phyloP scores from a whole-genome alignment of 345 rosid species.

The Erodium maritimum region DNA sequence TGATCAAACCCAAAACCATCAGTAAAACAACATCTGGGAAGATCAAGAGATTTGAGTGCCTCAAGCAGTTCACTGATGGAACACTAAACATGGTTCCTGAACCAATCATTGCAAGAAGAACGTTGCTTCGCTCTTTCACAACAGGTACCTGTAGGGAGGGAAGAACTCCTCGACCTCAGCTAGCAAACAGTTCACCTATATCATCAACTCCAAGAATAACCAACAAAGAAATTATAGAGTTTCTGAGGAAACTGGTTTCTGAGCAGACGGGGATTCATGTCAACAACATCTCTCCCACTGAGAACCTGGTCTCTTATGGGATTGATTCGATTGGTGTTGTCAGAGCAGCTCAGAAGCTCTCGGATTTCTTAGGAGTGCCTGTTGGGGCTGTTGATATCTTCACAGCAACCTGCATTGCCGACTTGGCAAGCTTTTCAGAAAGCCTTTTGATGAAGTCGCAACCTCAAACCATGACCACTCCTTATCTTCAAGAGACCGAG shows the following conservation, averaged over 20 bases:
- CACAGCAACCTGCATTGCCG: conserved; percentile 51
- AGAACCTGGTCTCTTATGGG: conserved; percentile 49
- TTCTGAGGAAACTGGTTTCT: conserved; percentile 32
- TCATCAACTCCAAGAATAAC: conserved; percentile 18
- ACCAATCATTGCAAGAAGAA: conserved; percentile 24
- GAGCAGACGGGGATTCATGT: conserved; percentile 39
- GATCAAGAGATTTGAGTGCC: conserved; percentile 66
- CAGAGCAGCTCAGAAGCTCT: conserved; percentile 61
- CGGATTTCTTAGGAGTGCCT: conserved; percentile 50
- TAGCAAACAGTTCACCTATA: conserved; percentile 13
- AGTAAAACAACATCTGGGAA: conserved; percentile 64
- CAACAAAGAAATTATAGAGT: conserved; percentile 35
- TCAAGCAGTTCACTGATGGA: conserved; percentile 44
- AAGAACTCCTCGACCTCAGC: conserved; percentile 30
- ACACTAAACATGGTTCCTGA: conserved; percentile 30
- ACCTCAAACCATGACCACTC: conserved; percentile 20
- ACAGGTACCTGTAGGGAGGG: conserved; percentile 40
- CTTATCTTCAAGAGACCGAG: conserved; percentile 20
- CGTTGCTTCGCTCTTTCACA: conserved; percentile 29
- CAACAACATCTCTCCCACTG: conserved; percentile 29
- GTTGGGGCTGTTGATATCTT: conserved; percentile 65
- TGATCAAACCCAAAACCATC: conserved; percentile 51
- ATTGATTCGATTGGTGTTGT: conserved; percentile 63
- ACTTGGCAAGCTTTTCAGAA: conserved; percentile 52
- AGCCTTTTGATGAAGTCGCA: conserved; percentile 36